A percentile compares a stretch with the other conserved stretches of the same genome.
Evolutionary conservation across 495 filamentous ascomycete genomes (phyloP).

Genomic region (Tricharina praecox): DNA sequence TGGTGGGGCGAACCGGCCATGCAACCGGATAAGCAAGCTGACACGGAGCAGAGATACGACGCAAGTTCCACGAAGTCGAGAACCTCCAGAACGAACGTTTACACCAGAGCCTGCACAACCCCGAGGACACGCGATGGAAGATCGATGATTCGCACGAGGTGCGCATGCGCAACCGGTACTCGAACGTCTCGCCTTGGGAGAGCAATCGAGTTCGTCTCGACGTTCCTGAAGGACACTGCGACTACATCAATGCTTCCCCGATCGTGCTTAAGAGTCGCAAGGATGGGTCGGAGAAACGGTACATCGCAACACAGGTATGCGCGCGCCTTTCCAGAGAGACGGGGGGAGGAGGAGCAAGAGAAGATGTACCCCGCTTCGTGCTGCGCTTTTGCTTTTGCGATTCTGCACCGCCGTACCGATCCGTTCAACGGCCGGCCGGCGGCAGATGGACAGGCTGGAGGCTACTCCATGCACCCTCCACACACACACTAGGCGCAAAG

Average conservation of each 20-base stretch:
- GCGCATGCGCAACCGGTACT: constrained; percentile 44
- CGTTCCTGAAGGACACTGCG: constrained; percentile 59
- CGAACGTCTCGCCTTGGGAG: constrained; percentile 71
- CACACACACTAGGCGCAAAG: not conserved
- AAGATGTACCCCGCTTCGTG: no score
- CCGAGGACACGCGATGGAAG: constrained; percentile 18
- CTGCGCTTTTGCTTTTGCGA: no score
- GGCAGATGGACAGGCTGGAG: no score
- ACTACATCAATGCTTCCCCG: constrained; percentile 95
- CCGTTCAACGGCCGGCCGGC: no score
- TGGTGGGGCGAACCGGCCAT: no score
- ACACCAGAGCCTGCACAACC: constrained; percentile 8
- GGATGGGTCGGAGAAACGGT: constrained; percentile 36
- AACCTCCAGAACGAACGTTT: constrained; percentile 22
- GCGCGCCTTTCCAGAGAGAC: not conserved
- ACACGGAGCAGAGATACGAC: constrained; percentile 15
- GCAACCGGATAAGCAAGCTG: no score
- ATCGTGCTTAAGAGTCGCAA: constrained; percentile 48
- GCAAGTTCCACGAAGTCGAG: constrained; percentile 21
- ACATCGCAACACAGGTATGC: constrained; percentile 52
- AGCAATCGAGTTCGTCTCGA: constrained; percentile 70
- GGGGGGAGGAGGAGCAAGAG: no score
- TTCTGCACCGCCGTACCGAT: no score
- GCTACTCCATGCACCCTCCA: no score
- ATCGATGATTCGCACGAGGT: constrained; percentile 21